These are phyloP conservation scores for Solanum bulbocastanum DNA, from an alignment of 257 asterid genomes.

Conservation along the genomic window DNA sequence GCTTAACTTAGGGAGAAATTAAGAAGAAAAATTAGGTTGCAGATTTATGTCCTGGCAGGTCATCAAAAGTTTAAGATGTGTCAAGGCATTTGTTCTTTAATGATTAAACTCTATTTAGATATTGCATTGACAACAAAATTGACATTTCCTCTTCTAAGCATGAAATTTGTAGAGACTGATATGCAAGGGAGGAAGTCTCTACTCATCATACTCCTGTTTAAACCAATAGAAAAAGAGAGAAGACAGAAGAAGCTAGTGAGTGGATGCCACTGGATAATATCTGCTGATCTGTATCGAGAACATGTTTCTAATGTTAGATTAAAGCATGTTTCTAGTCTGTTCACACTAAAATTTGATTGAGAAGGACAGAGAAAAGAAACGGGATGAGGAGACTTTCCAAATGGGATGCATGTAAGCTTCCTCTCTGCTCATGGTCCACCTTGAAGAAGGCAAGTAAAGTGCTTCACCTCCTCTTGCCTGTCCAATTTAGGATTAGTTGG, in stretches of 20 bases:
- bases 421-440: neutral
- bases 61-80: neutral
- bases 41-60: neutral
- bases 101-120: neutral
- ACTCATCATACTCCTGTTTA: neutral
- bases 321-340: neutral
- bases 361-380: neutral
- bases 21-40: neutral
- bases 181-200: neutral
- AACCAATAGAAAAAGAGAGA: neutral
- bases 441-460: neutral
- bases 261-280: neutral
- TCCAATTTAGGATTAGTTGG: neutral
- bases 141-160: neutral
- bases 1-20: neutral
- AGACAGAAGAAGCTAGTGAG: neutral
- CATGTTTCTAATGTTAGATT: neutral
- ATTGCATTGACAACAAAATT: neutral
- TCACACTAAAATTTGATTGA: neutral
- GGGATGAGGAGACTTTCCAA: neutral
- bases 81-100: neutral
- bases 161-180: neutral
- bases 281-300: neutral
- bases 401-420: neutral
- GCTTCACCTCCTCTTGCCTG: neutral